These are phyloP conservation scores for Naganishia cerealis DNA, from an alignment of 1,284 basidiomycete genomes.

Conservation along the genomic window DNA sequence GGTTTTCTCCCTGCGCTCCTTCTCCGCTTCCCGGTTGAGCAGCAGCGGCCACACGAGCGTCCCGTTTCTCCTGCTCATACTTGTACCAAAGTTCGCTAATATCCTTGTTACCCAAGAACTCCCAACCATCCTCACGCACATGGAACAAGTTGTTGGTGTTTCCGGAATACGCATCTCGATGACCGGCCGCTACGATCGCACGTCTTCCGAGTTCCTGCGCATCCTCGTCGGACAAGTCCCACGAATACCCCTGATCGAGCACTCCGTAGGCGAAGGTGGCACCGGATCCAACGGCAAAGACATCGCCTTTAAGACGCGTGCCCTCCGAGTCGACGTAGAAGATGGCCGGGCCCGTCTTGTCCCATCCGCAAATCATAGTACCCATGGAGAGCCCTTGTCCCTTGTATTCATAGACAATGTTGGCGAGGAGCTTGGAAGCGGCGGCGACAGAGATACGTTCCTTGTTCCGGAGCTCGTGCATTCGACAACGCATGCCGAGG, in stretches of 20 bases:
- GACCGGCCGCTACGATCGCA: conserved; percentile 95
- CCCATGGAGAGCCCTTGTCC: conserved; percentile 99
- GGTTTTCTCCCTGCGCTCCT: conserved; percentile 37
- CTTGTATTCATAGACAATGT: conserved; percentile 97
- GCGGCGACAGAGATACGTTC: conserved; percentile 98
- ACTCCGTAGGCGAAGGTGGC: conserved; percentile 99
- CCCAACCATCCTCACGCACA: conserved; percentile 90
- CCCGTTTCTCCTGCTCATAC: conserved; percentile 54
- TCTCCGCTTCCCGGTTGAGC: conserved; percentile 33
- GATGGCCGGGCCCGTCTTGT: conserved; percentile 97
- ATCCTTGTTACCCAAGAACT: conserved; percentile 66
- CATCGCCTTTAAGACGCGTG: conserved; percentile 87
- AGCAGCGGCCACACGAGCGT: conserved; percentile 37
- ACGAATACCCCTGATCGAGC: conserved; percentile 90
- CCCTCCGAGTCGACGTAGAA: conserved; percentile 99
- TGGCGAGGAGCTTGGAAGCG: conserved; percentile 94
- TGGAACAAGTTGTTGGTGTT: conserved; percentile 96
- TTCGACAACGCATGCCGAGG: conserved; percentile 92
- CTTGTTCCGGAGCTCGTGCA: conserved; percentile 95
- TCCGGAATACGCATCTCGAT: conserved; percentile 96
- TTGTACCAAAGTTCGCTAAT: conserved; percentile 55
- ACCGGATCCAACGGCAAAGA: conserved; percentile 98
- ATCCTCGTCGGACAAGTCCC: conserved; percentile 90
- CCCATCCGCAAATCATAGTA: conserved; percentile 99
- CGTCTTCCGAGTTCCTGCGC: conserved; percentile 91